Percentiles rank a stretch among this genome's conserved stretches.
These are phyloP conservation scores for Crucibulum laeve DNA, from an alignment of 768 basidiomycete genomes.

Conservation along the genomic window DNA sequence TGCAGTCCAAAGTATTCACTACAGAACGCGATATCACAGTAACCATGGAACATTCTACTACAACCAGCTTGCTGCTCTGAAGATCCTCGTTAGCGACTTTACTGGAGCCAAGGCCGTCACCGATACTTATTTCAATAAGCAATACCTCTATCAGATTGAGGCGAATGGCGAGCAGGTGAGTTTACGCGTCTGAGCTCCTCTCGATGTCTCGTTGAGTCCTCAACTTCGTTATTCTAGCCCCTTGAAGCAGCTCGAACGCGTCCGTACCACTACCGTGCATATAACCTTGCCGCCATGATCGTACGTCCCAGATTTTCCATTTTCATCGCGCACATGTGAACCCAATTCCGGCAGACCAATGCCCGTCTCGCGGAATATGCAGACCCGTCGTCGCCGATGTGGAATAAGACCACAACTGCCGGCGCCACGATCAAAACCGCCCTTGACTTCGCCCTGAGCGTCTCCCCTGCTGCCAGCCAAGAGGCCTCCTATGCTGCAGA, in stretches of 20 bases:
- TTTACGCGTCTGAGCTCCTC: neutral
- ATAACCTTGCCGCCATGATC: slow-evolving; percentile 67
- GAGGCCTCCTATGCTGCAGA: slow-evolving; percentile 40
- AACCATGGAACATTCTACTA: slow-evolving; percentile 67
- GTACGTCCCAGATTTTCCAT: slow-evolving; percentile 26
- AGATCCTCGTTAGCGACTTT: slow-evolving; percentile 48
- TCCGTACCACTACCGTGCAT: slow-evolving; percentile 64
- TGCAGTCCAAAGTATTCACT: neutral
- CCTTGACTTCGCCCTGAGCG: slow-evolving; percentile 52
- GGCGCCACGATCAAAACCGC: slow-evolving; percentile 58
- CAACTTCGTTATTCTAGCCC: slow-evolving; percentile 31
- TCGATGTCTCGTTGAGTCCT: neutral
- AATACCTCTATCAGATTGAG: slow-evolving; percentile 49
- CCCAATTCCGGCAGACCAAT: slow-evolving; percentile 39
- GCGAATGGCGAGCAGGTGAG: slow-evolving; percentile 55
- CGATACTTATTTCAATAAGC: slow-evolving; percentile 43
- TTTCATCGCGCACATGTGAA: neutral
- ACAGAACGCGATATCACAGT: slow-evolving; percentile 22
- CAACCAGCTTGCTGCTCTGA: slow-evolving; percentile 54
- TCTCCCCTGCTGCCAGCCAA: slow-evolving; percentile 24
- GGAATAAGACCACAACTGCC: slow-evolving; percentile 43
- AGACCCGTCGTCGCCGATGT: slow-evolving; percentile 36
- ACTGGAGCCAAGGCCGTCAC: slow-evolving; percentile 43
- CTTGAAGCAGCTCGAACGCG: slow-evolving; percentile 56
- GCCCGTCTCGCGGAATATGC: slow-evolving; percentile 48